A percentile compares a stretch with the other conserved stretches of the same genome.
phyloP scores from a whole-genome alignment of 2,329 filamentous ascomycete species.

The Hypoxylon sp. region DNA sequence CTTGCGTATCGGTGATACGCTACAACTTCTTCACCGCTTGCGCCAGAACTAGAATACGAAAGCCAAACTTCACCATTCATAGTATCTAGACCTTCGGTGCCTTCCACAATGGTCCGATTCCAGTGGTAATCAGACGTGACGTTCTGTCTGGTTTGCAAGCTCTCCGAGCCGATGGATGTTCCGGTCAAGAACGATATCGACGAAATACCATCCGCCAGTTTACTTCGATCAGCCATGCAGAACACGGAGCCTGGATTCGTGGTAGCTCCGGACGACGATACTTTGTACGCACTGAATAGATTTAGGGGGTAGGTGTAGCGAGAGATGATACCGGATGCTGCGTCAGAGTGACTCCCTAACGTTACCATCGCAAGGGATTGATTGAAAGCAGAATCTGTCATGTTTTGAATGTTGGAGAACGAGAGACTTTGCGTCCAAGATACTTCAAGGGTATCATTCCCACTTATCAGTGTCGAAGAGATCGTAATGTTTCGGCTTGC shows the following conservation, averaged over 20 bases:
- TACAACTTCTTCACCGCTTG: slow-evolving; percentile 25
- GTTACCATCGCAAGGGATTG: slow-evolving; percentile 44
- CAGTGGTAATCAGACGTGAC: slow-evolving; percentile 46
- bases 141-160: slow-evolving; percentile 42
- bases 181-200: slow-evolving; percentile 39
- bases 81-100: slow-evolving; percentile 40
- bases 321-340: slow-evolving; percentile 35
- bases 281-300: slow-evolving; percentile 46
- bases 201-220: slow-evolving; percentile 39
- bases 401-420: slow-evolving; percentile 46
- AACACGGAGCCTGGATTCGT: slow-evolving; percentile 45
- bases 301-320: slow-evolving; percentile 45
- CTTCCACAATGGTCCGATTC: slow-evolving; percentile 46
- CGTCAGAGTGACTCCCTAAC: slow-evolving; percentile 40
- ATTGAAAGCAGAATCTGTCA: slow-evolving; percentile 45
- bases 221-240: slow-evolving; percentile 44
- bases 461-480: slow-evolving; percentile 41
- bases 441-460: slow-evolving; percentile 29
- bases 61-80: slow-evolving; percentile 44
- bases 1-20: slow-evolving; percentile 39
- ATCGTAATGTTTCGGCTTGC: slow-evolving; percentile 42
- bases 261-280: slow-evolving; percentile 39
- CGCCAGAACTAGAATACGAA: slow-evolving; percentile 38
- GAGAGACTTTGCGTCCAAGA: slow-evolving; percentile 43
- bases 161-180: slow-evolving; percentile 32